Evolutionary conservation across 2,329 filamentous ascomycete species (phyloP), one percentile per base, ranked within the genome.

Genomic region (Chaetomium sp.): DNA sequence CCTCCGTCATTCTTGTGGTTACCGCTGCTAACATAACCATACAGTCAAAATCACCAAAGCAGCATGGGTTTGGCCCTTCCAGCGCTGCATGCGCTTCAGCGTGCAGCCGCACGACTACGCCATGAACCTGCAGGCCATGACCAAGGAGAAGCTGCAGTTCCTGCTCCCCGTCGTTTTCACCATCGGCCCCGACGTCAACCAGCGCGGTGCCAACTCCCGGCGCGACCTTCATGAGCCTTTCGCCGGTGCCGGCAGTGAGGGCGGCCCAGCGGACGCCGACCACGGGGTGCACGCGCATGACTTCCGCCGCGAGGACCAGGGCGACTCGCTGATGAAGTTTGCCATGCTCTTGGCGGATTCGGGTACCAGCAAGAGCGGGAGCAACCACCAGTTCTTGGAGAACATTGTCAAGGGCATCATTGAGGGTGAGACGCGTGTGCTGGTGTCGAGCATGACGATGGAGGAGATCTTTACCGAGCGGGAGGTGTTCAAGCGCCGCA

Each of bases 331-430:
- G 49, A 82, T 85, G 71, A 94, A 91, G 73, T 95, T 91, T 66
- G 89, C 89, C 51, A 86, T 89, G 70, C 79, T 95, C 0, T 76
- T 95, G 4, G 88, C 88, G 4, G 86, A 86, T 57, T 70, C 73
- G 7, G 66, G 65, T 40, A 74, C 73, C 2, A 73, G 75, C 41
- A 69, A 68, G 40, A 62, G 69, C 35, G 69, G 72, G 11, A 72
- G 70, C 38, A 71, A 72, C 12, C 65, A 73, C 70, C 61, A 80
- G 53, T 88, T 92, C 71, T 84, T 94, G 12, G 86, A 88, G 66
- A 88, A 88, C 63, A 95, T 95, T 59, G 86, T 95, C 70, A 92
- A 90, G 70, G 89, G 89, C 58, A 91, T 95, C 69, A 94, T 95
- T 63, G 89, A 95, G 70, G 90, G 90, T 59, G 90, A 95, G 70